Conservation (phyloP, 805 yeast genomes). For the Kuraishia molischiana region DNA sequence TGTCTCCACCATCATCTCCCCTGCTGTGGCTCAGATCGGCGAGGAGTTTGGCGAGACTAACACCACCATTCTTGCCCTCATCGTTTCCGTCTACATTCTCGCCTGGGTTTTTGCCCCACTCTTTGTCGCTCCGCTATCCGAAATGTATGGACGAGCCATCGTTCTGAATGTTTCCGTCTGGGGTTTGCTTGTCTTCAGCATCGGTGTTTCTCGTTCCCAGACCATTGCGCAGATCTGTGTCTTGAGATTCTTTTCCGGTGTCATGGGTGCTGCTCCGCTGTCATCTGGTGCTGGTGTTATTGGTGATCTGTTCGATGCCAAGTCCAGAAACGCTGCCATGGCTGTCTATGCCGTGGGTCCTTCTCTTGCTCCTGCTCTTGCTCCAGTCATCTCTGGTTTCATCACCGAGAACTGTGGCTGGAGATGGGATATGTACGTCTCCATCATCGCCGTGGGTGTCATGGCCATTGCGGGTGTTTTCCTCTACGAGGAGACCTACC, state of each 20-base stretch:
- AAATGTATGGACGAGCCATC: slow-evolving; percentile 49
- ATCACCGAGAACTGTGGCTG: slow-evolving; percentile 39
- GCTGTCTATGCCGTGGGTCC: slow-evolving; percentile 41
- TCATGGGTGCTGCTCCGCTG: slow-evolving; percentile 56
- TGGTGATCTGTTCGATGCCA: slow-evolving; percentile 47
- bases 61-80: slow-evolving; percentile 35
- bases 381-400: slow-evolving; percentile 50
- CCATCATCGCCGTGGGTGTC: slow-evolving; percentile 41
- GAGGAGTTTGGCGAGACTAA: slow-evolving; percentile 30
- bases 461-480: slow-evolving; percentile 32
- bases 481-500: slow-evolving; percentile 47
- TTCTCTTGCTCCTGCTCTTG: slow-evolving; percentile 48
- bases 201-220: slow-evolving; percentile 54
- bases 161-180: slow-evolving; percentile 45
- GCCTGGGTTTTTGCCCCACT: slow-evolving; percentile 66
- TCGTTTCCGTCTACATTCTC: slow-evolving; percentile 53
- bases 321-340: slow-evolving; percentile 43
- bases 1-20: slow-evolving; percentile 52
- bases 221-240: slow-evolving; percentile 46
- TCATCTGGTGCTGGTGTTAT: slow-evolving; percentile 63
- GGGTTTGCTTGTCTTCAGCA: slow-evolving; percentile 35
- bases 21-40: slow-evolving; percentile 43
- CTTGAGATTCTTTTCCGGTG: slow-evolving; percentile 53
- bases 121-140: slow-evolving; percentile 58
- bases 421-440: slow-evolving; percentile 57